A percentile compares a stretch with the other conserved stretches of the same genome.
Evolutionary conservation across 805 yeast species (phyloP).

Genomic region (Ogataea ramenticola): DNA sequence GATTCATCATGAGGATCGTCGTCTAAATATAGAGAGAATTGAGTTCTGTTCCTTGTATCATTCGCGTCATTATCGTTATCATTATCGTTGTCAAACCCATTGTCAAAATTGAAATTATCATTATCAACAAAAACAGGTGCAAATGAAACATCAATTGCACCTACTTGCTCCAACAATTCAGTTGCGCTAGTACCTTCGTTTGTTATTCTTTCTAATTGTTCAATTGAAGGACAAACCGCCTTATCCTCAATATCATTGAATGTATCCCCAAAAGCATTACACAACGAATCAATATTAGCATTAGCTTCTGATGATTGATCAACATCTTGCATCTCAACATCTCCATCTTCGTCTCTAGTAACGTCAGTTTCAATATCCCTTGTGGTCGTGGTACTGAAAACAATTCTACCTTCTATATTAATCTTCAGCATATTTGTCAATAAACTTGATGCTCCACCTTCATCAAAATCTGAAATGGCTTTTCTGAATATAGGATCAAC

Average conservation of each 20-base stretch:
- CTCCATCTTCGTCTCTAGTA: neutral
- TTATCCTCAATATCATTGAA: neutral
- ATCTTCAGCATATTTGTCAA: constrained; percentile 42
- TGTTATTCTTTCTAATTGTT: constrained; percentile 37
- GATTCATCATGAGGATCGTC: constrained; percentile 16
- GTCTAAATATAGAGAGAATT: constrained; percentile 24
- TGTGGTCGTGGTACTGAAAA: constrained; percentile 35
- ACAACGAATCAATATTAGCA: neutral
- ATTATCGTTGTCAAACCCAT: constrained; percentile 15
- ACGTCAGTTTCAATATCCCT: neutral
- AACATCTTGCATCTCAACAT: neutral
- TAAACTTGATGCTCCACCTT: constrained; percentile 54
- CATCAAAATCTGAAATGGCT: constrained; percentile 51
- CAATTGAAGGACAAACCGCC: constrained; percentile 66
- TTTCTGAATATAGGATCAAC: constrained; percentile 52
- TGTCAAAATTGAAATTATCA: constrained; percentile 14
- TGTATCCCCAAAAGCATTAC: neutral
- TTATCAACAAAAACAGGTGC: constrained; percentile 11
- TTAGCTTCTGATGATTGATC: neutral
- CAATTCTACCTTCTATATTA: constrained; percentile 38
- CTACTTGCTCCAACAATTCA: constrained; percentile 18
- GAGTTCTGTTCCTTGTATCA: constrained; percentile 17
- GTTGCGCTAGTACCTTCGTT: constrained; percentile 21
- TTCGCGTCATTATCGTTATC: constrained; percentile 3
- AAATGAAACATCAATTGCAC: constrained; percentile 12